Conservation (phyloP, 257 asterid species). For the Paulownia fortunei region DNA sequence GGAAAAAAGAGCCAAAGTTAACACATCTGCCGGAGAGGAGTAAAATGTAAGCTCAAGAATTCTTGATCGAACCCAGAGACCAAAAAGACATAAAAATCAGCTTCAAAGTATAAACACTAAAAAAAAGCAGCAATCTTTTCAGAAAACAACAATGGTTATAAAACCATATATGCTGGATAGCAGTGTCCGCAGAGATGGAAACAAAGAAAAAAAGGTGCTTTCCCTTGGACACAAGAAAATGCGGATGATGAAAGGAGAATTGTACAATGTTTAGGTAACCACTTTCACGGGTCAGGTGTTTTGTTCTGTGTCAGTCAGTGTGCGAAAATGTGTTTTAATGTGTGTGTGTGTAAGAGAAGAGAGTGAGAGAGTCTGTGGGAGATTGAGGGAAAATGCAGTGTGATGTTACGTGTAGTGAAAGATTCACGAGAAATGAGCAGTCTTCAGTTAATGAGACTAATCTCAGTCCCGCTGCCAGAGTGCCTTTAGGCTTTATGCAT, state of each 20-base stretch:
- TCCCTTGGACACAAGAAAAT: slow-evolving; percentile 27
- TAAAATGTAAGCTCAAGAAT: too few species aligned
- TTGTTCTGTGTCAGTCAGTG: slow-evolving; percentile 35
- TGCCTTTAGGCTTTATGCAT: background rate
- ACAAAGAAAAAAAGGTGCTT: background rate
- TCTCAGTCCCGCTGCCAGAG: background rate
- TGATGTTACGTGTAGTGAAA: slow-evolving; percentile 30
- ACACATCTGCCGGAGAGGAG: background rate
- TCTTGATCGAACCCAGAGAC: too few species aligned
- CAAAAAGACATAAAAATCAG: too few species aligned
- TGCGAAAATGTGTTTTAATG: background rate
- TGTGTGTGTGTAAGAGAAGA: background rate
- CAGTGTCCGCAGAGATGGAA: too few species aligned
- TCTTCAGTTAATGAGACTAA: slow-evolving; percentile 20
- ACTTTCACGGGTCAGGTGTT: too few species aligned
- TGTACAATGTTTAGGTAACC: slow-evolving; percentile 57
- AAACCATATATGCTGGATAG: too few species aligned
- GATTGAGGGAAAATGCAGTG: background rate
- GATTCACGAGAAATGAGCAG: slow-evolving; percentile 77
- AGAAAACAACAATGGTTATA: too few species aligned
- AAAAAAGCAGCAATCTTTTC: too few species aligned
- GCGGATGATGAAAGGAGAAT: slow-evolving; percentile 27
- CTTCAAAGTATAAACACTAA: too few species aligned
- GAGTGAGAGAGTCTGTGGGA: slow-evolving; percentile 27
- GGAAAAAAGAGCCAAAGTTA: background rate